phyloP scores from a whole-genome alignment of 495 filamentous ascomycete genomes.

The Podospora pseudopauciseta region DNA sequence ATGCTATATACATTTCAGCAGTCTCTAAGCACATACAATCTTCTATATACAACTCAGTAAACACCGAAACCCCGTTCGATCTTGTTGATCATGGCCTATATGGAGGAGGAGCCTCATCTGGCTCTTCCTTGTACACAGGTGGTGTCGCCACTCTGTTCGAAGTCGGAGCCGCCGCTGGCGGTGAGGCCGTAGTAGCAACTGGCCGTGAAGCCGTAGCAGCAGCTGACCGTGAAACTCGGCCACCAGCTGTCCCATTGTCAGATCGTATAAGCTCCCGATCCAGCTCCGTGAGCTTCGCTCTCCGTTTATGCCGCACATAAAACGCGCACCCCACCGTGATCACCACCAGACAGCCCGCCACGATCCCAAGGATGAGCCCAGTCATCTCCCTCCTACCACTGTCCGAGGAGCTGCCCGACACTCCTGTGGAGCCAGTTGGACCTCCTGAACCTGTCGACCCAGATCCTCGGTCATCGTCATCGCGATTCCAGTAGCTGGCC shows the following conservation, averaged over 20 bases:
- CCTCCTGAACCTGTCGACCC: not conserved
- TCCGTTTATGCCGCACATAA: not conserved
- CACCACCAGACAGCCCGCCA: not conserved
- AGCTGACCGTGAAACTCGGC: no score
- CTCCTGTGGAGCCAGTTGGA: not conserved
- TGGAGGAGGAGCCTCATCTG: not conserved
- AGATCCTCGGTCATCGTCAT: not conserved
- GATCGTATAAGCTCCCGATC: no score
- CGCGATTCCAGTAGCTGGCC: not conserved
- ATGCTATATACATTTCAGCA: not conserved
- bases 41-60: not conserved
- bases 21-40: not conserved
- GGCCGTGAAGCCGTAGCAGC: not conserved
- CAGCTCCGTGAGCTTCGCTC: not conserved
- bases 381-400: not conserved
- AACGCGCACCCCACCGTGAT: not conserved
- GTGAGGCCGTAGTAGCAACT: no score
- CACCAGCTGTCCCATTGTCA: no score
- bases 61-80: not conserved
- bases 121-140: not conserved
- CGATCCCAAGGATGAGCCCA: not conserved
- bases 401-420: not conserved
- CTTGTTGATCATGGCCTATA: not conserved
- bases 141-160: not conserved
- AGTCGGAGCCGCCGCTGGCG: no score